These are phyloP conservation scores for Trypanosomatidae sp. DNA, from an alignment of 208 protist species.

Conservation along the genomic window DNA sequence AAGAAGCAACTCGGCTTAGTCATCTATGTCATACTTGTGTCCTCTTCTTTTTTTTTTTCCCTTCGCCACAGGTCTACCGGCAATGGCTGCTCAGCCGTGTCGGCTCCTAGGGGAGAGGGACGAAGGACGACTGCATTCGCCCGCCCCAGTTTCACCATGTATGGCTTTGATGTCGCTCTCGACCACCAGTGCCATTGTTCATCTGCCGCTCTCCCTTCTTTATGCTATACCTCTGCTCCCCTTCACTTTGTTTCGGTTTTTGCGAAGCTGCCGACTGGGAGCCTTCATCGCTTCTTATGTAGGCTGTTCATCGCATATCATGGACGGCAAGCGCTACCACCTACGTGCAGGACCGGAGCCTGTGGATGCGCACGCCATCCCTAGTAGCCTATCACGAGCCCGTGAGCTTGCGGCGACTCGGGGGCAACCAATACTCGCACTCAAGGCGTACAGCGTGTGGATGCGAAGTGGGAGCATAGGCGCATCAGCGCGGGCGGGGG, in stretches of 20 bases:
- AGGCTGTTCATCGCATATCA: neutral
- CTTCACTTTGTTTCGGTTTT: neutral
- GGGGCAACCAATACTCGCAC: conserved; percentile 33
- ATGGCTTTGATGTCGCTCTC: neutral
- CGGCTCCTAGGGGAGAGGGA: neutral
- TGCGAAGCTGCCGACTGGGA: neutral
- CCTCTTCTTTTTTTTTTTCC: conserved; percentile 4
- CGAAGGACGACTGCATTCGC: neutral
- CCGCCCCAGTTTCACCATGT: neutral
- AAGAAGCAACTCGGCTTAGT: neutral
- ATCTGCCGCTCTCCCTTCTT: neutral
- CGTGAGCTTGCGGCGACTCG: conserved; percentile 15
- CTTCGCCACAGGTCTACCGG: neutral
- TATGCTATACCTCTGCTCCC: neutral
- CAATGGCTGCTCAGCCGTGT: neutral
- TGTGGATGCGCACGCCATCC: neutral
- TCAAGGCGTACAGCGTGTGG: conserved; percentile 41
- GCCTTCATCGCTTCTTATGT: neutral
- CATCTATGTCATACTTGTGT: neutral
- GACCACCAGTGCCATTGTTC: neutral
- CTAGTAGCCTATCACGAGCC: conserved; percentile 3
- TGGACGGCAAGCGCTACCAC: neutral
- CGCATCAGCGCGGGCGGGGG: conserved; percentile 8
- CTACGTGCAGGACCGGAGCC: neutral
- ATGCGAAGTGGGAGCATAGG: neutral